These are phyloP conservation scores for Neurospora africana DNA, from an alignment of 495 filamentous ascomycete species.

Conservation along the genomic window DNA sequence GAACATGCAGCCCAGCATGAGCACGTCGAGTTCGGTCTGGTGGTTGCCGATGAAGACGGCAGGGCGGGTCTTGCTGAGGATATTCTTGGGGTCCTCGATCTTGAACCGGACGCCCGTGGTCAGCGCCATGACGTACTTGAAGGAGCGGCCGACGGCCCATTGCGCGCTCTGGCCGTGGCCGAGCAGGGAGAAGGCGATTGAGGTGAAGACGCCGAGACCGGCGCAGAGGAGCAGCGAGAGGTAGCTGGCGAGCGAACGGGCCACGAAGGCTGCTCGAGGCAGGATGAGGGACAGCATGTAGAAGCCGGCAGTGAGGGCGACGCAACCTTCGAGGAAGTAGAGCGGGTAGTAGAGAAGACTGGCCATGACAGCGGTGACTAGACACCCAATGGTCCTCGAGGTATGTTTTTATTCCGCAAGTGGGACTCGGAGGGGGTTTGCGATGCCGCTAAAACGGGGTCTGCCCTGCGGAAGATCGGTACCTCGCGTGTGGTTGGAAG, in stretches of 20 bases:
- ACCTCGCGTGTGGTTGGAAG: not conserved
- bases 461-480: not conserved
- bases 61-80: constrained; percentile 57
- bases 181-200: constrained; percentile 56
- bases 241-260: constrained; percentile 63
- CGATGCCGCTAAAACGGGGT: not conserved
- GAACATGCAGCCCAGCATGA: constrained; percentile 79
- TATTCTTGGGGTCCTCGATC: constrained; percentile 54
- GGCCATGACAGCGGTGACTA: constrained; percentile 11
- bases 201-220: constrained; percentile 66
- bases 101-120: constrained; percentile 73
- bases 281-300: constrained; percentile 44
- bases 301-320: constrained; percentile 47
- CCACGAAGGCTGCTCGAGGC: constrained; percentile 54
- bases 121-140: constrained; percentile 69
- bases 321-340: constrained; percentile 47
- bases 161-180: constrained; percentile 70
- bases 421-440: not conserved
- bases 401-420: not conserved
- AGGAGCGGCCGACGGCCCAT: constrained; percentile 71
- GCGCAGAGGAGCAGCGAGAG: constrained; percentile 55
- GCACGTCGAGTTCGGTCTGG: constrained; percentile 88
- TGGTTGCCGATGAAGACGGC: constrained; percentile 91
- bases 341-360: constrained; percentile 30
- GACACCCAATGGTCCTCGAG: not conserved